Evolutionary conservation across 2,329 filamentous ascomycete genomes (phyloP), one percentile per base, ranked within the genome.

Genomic region (Apiospora aurea): DNA sequence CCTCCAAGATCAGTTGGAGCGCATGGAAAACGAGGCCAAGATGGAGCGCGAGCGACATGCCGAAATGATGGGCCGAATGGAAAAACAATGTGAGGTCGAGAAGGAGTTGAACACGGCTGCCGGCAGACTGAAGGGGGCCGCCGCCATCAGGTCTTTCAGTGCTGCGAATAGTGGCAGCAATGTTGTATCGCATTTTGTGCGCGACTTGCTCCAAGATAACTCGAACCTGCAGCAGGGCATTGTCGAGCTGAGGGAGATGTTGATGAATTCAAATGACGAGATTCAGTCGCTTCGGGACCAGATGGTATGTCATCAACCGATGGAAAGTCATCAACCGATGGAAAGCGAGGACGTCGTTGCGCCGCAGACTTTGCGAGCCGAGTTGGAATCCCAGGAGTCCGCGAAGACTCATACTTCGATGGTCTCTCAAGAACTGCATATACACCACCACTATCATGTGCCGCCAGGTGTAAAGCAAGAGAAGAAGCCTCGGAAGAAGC

Each of bases 171-270:
- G 84, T 71, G 87, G 89, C 13, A 90, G 87, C 73, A 91, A 86
- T 72, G 94, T 97, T 49, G 94, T 98, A n/a, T 95, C 94, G 26
- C 94, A 97, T 79, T 98, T 99, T 77, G 96, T 99, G 71, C 94
- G 95, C 76, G 96, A 98, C 80, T 93, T 99, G 71, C 86, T 99
- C 24, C 92, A 97, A 78, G 96, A 99, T 81, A 99, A 99, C 79
- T 94, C 95, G 13, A 97, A 94, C 76, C 85, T 99, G 64, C 96
- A 99, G 81, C 88, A 96, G 74, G 95, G 95, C 21, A 97, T 98
- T 73, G 90, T 95, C 70, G 96, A 99, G 83, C 84, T 99, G 67
- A 89, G 95, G 24, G 95, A 97, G 80, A 92, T 99, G 90, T 87
- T 99, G 29, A 89, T 94, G 78, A 95, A 90, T 79, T 97, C 96